These are phyloP conservation scores for Cladosporium sp. DNA, from an alignment of 2,329 filamentous ascomycete species.

Conservation along the genomic window DNA sequence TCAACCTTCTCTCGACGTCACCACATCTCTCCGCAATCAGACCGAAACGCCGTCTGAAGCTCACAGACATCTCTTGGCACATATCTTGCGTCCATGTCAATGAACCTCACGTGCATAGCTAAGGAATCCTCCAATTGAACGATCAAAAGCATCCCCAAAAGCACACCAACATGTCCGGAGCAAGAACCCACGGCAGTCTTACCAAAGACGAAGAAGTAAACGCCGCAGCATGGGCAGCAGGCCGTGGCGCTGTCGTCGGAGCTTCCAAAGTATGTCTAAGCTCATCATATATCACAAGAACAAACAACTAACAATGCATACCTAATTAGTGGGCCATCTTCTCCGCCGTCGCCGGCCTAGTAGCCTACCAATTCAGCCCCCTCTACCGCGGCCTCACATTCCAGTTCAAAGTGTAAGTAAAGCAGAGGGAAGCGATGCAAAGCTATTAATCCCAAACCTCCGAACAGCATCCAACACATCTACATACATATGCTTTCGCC, in stretches of 20 bases:
- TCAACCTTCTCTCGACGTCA: neutral
- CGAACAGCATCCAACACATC: no score
- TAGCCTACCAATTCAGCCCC: conserved; percentile 66
- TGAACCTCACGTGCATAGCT: neutral
- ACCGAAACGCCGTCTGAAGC: conserved; percentile 9
- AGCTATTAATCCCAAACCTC: neutral
- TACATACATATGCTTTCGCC: no score
- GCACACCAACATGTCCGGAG: neutral
- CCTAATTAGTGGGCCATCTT: conserved; percentile 64
- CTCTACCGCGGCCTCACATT: conserved; percentile 71
- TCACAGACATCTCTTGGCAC: conserved; percentile 12
- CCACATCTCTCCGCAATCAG: conserved; percentile 11
- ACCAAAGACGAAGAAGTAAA: conserved; percentile 64
- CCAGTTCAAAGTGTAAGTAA: conserved; percentile 73
- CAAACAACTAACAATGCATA: neutral
- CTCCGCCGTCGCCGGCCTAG: conserved; percentile 60
- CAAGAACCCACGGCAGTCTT: conserved; percentile 53
- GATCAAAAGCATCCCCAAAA: neutral
- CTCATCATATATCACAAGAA: neutral
- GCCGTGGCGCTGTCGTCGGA: conserved; percentile 65
- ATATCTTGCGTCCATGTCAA: neutral
- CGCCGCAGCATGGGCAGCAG: conserved; percentile 70
- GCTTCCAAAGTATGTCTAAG: conserved; percentile 58
- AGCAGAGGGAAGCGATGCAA: neutral
- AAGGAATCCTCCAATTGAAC: neutral